Percentiles rank a stretch among this genome's conserved stretches.
Evolutionary conservation across 108 stramenopile species (phyloP).

Genomic region (Pseudonitzschia multiseries): DNA sequence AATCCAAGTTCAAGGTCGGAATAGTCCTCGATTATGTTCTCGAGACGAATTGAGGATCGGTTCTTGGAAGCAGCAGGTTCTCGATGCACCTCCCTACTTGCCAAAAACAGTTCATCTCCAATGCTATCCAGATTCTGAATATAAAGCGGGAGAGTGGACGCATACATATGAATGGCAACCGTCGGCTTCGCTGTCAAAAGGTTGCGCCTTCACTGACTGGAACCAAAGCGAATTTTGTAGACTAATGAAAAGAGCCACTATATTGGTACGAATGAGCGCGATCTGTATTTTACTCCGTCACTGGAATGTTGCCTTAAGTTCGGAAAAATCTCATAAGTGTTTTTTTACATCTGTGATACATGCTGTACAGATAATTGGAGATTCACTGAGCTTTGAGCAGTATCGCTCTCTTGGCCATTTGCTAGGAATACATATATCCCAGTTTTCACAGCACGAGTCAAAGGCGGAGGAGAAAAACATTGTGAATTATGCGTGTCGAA

Average conservation of each 20-base stretch:
- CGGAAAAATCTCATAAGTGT: neutral
- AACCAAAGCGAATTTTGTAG: conserved; percentile 35
- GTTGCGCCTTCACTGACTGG: conserved; percentile 35
- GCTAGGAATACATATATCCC: conserved; percentile 30
- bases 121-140: conserved; percentile 30
- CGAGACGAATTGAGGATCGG: conserved; percentile 31
- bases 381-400: conserved; percentile 54
- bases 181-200: neutral
- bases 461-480: conserved; percentile 18
- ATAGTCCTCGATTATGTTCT: conserved; percentile 16
- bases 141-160: conserved; percentile 22
- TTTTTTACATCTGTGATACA: neutral
- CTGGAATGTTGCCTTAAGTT: neutral
- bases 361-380: conserved; percentile 27
- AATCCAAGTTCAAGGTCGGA: neutral
- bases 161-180: conserved; percentile 37
- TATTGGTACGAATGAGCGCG: conserved; percentile 26
- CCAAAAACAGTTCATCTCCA: conserved; percentile 32
- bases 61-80: conserved; percentile 21
- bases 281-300: neutral
- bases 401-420: conserved; percentile 39
- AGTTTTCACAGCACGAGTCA: conserved; percentile 19
- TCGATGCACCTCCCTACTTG: conserved; percentile 32
- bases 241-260: conserved; percentile 22
- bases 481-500: conserved; percentile 31